These are phyloP conservation scores for Parastagonospora avenae DNA, from an alignment of 2,329 filamentous ascomycete genomes.

Conservation along the genomic window DNA sequence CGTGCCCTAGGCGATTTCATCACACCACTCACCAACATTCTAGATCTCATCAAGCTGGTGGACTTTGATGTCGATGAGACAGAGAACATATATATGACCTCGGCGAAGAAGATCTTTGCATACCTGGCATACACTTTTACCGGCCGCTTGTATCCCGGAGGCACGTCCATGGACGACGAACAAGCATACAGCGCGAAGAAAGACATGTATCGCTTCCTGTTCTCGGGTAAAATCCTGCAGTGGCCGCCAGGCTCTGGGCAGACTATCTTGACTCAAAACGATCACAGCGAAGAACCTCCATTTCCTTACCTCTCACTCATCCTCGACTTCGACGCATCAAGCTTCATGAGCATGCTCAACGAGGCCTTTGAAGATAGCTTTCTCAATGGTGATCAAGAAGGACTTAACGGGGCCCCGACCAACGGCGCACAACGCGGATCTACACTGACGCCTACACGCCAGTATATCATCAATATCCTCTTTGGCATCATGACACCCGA, in stretches of 20 bases:
- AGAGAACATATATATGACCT: constrained; percentile 67
- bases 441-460: constrained; percentile 69
- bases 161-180: constrained; percentile 72
- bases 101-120: constrained; percentile 89
- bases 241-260: constrained; percentile 73
- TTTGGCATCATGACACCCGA: constrained; percentile 84
- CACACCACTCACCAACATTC: constrained; percentile 83
- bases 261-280: constrained; percentile 63
- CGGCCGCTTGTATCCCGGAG: constrained; percentile 88
- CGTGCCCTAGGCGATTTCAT: constrained; percentile 87
- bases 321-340: constrained; percentile 85
- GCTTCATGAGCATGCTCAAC: constrained; percentile 92
- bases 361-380: constrained; percentile 97
- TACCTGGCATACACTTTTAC: constrained; percentile 93
- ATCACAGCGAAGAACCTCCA: constrained; percentile 67
- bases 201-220: constrained; percentile 90
- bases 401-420: constrained; percentile 57
- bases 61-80: constrained; percentile 62
- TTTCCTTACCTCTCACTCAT: constrained; percentile 87
- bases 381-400: constrained; percentile 78
- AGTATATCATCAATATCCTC: constrained; percentile 90
- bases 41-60: constrained; percentile 65
- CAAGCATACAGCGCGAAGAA: constrained; percentile 78
- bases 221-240: constrained; percentile 76
- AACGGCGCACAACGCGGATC: constrained; percentile 56